Conservation (phyloP, 441 rosid genomes). For the Gossypium trilobum region DNA sequence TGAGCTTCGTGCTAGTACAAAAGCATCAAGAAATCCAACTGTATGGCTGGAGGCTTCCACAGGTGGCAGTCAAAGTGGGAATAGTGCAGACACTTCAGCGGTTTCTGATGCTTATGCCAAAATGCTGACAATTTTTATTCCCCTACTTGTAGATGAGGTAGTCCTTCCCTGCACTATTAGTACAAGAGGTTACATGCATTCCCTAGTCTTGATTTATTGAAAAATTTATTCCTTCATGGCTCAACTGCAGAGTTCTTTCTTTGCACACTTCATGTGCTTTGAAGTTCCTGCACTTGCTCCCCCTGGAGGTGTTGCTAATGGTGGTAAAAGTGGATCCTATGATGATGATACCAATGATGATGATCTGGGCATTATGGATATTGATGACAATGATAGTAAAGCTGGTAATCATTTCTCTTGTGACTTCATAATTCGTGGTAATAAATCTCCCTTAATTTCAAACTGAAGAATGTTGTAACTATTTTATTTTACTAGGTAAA, state of each 20-base stretch:
- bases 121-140: conserved; percentile 96
- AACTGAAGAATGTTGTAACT: conserved; percentile 12
- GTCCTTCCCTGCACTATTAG: conserved; percentile 49
- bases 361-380: conserved; percentile 97
- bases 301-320: conserved; percentile 66
- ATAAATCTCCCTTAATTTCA: conserved; percentile 13
- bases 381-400: conserved; percentile 76
- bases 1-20: conserved; percentile 99
- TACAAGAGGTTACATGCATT: conserved; percentile 57
- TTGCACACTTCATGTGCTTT: conserved; percentile 99
- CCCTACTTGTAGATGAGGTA: conserved; percentile 95
- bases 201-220: conserved; percentile 12
- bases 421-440: conserved; percentile 10
- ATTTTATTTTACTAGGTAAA: conserved; percentile 44
- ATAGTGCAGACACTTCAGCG: conserved; percentile 69
- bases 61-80: conserved; percentile 67
- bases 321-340: conserved; percentile 44
- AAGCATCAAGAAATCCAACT: conserved; percentile 89
- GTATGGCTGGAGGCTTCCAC: conserved; percentile 94
- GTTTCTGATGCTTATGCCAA: conserved; percentile 97
- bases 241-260: conserved; percentile 83
- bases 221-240: conserved; percentile 16
- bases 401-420: conserved; percentile 38
- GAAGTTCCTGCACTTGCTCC: conserved; percentile 97
- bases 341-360: conserved; percentile 50